Base-by-base conservation (phyloP, 2,329 filamentous ascomycete species). In the Ceratocystis ficicola region DNA sequence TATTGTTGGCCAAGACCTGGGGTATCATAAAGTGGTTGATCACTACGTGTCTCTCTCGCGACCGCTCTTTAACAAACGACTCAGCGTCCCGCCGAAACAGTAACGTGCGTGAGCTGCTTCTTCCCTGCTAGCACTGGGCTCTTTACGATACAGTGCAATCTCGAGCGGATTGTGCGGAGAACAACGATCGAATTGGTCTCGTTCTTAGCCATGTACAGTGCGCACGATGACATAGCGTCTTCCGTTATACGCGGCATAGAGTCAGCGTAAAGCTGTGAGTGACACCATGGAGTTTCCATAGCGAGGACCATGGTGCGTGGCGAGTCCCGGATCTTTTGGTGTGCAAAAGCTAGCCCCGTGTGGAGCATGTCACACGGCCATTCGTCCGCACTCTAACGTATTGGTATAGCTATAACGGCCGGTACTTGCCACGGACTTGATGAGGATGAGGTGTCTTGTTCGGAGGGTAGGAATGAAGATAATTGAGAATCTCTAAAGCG, bases 191-290 rank as follows among this genome's bases (percentile, higher is more conserved):
- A 71, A 69, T 84, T 85, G 20, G 71, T 69, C 0, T 74, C 68
- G 60, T 79, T 84, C 68, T 78, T 81, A 8, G 78, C 74, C 55
- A 79, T 73, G 69, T 81, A 82, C 0, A 85, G 72, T 0, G 80
- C 80, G 70, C 81, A 84, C 30, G 78, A 77, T 3, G 81, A 76
- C 67, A 80, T 74, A 0, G 79, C 81, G 68, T 84, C 80, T 74
- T 83, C 78, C 70, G 84, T 77, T 0, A 72, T 74, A 36, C 72
- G 73, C 0, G 82, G 82, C 80, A 84, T 82, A 7, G 71, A 66
- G 1, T 79, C 75, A n/a, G 73, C 73, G 67, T 82, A 84, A 0
- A 85, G 73, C n/a, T 74, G 71, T 0, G 74, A 73, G 68, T 85
- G 82, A 36, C 75, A 77, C 82, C 82, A 85, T 0, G 80, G 79